phyloP scores from a whole-genome alignment of 2,329 filamentous ascomycete genomes.

The Phyllosticta paracitricarpa region DNA sequence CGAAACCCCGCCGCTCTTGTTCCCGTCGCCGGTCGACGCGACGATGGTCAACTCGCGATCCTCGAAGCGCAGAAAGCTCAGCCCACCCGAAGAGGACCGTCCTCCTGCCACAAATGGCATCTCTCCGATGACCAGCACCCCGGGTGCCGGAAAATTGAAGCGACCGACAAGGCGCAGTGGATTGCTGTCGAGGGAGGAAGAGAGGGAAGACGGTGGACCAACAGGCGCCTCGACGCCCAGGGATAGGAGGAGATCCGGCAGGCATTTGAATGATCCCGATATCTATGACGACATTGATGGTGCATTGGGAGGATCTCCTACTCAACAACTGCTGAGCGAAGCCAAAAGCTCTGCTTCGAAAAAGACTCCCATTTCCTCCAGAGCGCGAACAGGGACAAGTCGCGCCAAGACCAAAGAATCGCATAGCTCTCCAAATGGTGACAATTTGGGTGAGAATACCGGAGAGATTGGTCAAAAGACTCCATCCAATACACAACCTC shows the following conservation, averaged over 20 bases:
- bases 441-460: background rate
- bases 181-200: background rate
- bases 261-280: conserved; percentile 19
- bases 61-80: conserved; percentile 6
- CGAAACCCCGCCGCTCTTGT: background rate
- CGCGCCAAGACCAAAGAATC: background rate
- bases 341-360: conserved; percentile 15
- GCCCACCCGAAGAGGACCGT: conserved; percentile 1
- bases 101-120: background rate
- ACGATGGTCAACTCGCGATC: background rate
- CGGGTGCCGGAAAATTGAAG: conserved; percentile 1
- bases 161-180: conserved; percentile 2
- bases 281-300: conserved; percentile 37
- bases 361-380: background rate
- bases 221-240: background rate
- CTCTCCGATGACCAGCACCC: background rate
- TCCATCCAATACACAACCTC: background rate
- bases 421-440: background rate
- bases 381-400: background rate
- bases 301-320: conserved; percentile 18
- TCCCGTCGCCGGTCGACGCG: background rate
- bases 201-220: background rate
- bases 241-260: background rate
- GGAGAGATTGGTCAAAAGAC: background rate
- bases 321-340: conserved; percentile 13